Base-by-base conservation (phyloP, 306 rosid species). In the Benincasa hispida region DNA sequence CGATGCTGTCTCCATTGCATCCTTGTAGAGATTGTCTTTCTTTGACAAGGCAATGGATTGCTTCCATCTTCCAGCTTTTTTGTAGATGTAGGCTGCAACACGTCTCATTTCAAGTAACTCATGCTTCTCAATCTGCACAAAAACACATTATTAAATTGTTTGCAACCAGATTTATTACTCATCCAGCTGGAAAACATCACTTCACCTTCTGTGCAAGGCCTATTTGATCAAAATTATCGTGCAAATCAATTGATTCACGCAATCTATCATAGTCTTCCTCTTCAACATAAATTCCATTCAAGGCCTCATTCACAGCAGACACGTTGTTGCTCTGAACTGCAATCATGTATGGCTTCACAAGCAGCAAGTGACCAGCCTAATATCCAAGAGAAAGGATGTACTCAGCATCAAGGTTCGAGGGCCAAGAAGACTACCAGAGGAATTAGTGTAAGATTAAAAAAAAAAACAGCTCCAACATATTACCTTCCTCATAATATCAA, bases 71-170 rank as follows among this genome's bases (percentile, higher is more conserved):
- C 96, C 95, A 10, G 97, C 99, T 86, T 92, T 94, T 86, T 94
- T 94, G 93, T 94, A 94, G 65, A 94, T 94, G 79, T 92, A 94
- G 53, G 99, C 96, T 79, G 99, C 99, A 78, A 94, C 99, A 25
- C 99, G 97, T 77, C 99, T 90, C 99, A 94, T 94, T 87, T 94
- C 99, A 81, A 94, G 92, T 79, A 94, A 91, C 83, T 94, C 99
- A 3, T 94, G 97, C 81, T 94, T 94, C 88, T 94, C 99, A 68
- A 94, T 92, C 99, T 94, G 91, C 81, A 78, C 70, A 79, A 74
- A 59, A 75, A 80, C 81, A 76, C 28, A 77, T 72, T 60, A 28
- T 74, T 85, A 57, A 78, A 75, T 55, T 61, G 77, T 50, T 56
- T 53, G 74, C 30, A 78, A 60, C 65, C 78, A 60, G 72, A 80